Evolutionary conservation across 805 yeast species (phyloP), one percentile per base, ranked within the genome.

Genomic region (Pichia occidentalis): DNA sequence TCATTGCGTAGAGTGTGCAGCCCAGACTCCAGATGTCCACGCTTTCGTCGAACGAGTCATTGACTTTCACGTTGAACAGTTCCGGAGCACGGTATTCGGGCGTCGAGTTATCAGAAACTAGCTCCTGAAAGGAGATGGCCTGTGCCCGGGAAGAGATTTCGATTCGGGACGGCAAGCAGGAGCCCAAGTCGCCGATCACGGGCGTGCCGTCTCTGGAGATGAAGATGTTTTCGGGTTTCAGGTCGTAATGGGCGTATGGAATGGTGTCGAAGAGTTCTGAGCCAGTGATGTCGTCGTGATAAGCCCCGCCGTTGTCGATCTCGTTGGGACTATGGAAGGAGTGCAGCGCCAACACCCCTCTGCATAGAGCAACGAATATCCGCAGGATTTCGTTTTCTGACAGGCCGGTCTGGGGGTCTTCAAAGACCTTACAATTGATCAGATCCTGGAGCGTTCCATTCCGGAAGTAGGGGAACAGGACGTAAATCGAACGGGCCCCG

Each of bases 11-110:
- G 13, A 86, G 56, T 1, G 86, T 67, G 53, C 96, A 86, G 0
- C 97, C 97, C 21, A 88, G 59, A 3, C 95, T 81, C 97, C 97
- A 88, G 19, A 90, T 75, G 57, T 88, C 97, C 4, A 83, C 78
- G 42, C 73, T 72, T 51, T 85, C 95, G 45, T 78, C 77, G 31
- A 88, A 67, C 5, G 59, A 59, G n/a, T 73, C 58, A 29, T 81
- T 80, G 1, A 85, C 71, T 30, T 74, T 75, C 26, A 86, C 81
- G 52, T 86, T 90, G 41, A 88, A 61, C 32, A 90, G 65, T 54
- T 88, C 97, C 0, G 97, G 97, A 0, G 97, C 95, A 28, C 95
- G 65, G 57, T 82, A 90, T 1, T 94, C 86, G 37, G 85, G 60
- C 1, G 95, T 82, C 52, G 95, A 85, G 56, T 84, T 85, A 51